Conservation (phyloP, 768 basidiomycete species). For the Hebeloma cylindrosporum region DNA sequence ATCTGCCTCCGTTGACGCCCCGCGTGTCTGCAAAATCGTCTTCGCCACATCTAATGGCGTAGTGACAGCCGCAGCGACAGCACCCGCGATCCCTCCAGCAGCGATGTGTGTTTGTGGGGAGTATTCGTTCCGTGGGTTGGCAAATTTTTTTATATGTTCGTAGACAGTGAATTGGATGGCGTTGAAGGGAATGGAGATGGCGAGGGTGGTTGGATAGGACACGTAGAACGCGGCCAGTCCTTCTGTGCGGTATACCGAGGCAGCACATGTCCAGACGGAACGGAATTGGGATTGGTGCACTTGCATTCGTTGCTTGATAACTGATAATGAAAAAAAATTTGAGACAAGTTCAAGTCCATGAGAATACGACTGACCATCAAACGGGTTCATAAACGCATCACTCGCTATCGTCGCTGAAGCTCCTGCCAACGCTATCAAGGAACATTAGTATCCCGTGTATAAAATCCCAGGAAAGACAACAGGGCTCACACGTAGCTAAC, state of each 20-base stretch:
- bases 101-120: slow-evolving; percentile 92
- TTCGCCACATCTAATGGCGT: slow-evolving; percentile 98
- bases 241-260: slow-evolving; percentile 80
- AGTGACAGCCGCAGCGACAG: slow-evolving; percentile 91
- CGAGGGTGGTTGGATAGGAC: slow-evolving; percentile 97
- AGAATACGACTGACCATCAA: slow-evolving; percentile 73
- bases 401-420: slow-evolving; percentile 92
- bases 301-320: slow-evolving; percentile 99
- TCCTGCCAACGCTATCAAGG: slow-evolving; percentile 76
- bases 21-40: slow-evolving; percentile 93
- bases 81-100: slow-evolving; percentile 91
- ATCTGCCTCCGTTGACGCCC: slow-evolving; percentile 80
- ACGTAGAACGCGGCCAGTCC: slow-evolving; percentile 94
- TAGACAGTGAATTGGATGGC: slow-evolving; percentile 98
- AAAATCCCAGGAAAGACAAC: slow-evolving; percentile 1
- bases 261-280: slow-evolving; percentile 83
- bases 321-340: slow-evolving; percentile 40
- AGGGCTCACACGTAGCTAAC: slow-evolving; percentile 78
- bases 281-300: slow-evolving; percentile 91
- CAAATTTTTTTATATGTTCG: slow-evolving; percentile 82
- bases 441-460: slow-evolving; percentile 5
- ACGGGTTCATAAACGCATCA: slow-evolving; percentile 99
- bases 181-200: slow-evolving; percentile 96
- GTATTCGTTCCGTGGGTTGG: slow-evolving; percentile 87
- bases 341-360: slow-evolving; percentile 16